phyloP scores from a whole-genome alignment of 768 basidiomycete species.

The Cantharellus anzutake region DNA sequence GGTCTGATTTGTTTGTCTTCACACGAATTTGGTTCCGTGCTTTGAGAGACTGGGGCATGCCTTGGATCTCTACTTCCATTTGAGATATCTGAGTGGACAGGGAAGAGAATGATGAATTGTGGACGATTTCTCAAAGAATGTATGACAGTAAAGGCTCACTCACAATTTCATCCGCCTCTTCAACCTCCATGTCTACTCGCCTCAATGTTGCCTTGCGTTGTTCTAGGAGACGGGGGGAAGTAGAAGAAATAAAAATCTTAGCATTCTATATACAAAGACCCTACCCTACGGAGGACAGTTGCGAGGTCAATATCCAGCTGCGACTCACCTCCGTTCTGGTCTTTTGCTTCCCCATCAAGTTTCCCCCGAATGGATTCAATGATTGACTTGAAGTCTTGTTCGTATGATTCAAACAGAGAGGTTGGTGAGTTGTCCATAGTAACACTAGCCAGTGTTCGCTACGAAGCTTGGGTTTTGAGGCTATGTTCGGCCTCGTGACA shows the following conservation, averaged over 20 bases:
- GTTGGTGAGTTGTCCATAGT: slow-evolving; percentile 69
- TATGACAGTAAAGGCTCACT: slow-evolving; percentile 12
- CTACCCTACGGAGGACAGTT: background rate
- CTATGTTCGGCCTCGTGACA: background rate
- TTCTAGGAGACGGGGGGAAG: slow-evolving; percentile 44
- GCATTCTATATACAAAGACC: background rate
- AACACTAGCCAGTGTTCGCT: background rate
- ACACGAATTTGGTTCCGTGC: slow-evolving; percentile 60
- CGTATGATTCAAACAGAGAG: slow-evolving; percentile 77
- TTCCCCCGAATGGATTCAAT: slow-evolving; percentile 55
- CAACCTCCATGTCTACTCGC: slow-evolving; percentile 83
- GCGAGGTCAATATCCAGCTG: background rate
- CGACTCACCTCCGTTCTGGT: slow-evolving; percentile 46
- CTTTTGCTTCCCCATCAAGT: slow-evolving; percentile 49
- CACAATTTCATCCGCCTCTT: slow-evolving; percentile 97
- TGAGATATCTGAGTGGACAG: slow-evolving; percentile 56
- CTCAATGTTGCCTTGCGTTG: slow-evolving; percentile 62
- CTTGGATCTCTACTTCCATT: slow-evolving; percentile 97
- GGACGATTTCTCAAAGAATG: background rate
- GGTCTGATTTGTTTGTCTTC: slow-evolving; percentile 49
- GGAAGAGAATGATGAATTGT: background rate
- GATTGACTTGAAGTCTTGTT: slow-evolving; percentile 79
- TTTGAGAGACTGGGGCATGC: slow-evolving; percentile 73
- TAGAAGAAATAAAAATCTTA: background rate
- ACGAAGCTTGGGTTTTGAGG: background rate